phyloP scores from a whole-genome alignment of 2,329 filamentous ascomycete species.

The Microdochium bolleyi region DNA sequence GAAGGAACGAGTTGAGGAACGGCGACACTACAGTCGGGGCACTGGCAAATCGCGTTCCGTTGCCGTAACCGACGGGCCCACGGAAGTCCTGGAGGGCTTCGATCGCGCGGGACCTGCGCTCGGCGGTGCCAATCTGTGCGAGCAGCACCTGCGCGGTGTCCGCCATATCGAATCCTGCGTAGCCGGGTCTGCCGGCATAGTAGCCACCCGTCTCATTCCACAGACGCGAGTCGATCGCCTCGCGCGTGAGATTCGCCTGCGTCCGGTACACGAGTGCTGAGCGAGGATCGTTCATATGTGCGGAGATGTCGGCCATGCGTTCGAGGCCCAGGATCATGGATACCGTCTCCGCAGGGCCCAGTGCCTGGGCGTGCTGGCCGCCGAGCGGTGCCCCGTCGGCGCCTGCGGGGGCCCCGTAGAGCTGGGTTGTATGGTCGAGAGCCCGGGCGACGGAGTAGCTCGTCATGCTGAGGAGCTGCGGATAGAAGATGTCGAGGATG shows the following conservation, averaged over 20 bases:
- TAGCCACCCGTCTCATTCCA: not conserved
- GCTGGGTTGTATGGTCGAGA: not conserved
- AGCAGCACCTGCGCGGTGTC: not conserved
- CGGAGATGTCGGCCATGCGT: not conserved
- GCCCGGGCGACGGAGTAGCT: not conserved
- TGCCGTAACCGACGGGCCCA: not conserved
- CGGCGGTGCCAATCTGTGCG: not conserved
- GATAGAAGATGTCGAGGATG: not conserved
- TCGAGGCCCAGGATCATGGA: not conserved
- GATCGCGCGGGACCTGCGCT: not conserved
- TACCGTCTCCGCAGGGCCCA: not conserved
- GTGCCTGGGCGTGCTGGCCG: not conserved
- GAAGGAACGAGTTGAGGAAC: conserved; percentile 35
- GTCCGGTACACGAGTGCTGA: not conserved
- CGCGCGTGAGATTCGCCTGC: not conserved
- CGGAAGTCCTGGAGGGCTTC: not conserved
- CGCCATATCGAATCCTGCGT: not conserved
- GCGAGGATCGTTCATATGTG: not conserved
- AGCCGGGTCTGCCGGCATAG: not conserved
- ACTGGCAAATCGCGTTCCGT: not conserved
- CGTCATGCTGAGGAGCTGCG: not conserved
- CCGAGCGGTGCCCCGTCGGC: not conserved
- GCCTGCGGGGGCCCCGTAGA: not conserved
- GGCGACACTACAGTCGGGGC: conserved; percentile 26
- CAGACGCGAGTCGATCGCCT: not conserved